Evolutionary conservation across 2,329 filamentous ascomycete genomes (phyloP), one percentile per base, ranked within the genome.

Genomic region (Calycina herbarum): DNA sequence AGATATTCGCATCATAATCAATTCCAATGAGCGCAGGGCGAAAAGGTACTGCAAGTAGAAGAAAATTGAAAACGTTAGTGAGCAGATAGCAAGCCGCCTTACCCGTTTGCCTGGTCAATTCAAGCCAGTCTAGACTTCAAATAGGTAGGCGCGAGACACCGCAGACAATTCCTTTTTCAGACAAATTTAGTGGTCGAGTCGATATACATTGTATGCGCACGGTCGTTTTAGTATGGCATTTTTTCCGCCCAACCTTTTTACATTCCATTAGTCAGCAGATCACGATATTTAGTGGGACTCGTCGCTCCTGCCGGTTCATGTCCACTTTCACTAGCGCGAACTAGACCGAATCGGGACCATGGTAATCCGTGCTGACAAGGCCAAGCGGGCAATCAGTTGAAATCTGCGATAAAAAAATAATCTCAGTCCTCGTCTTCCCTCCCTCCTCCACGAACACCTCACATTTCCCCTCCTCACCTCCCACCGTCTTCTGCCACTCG

Each of bases 401-500:
- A 67, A 64, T 65, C 62, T 63, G 48, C 42, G 59, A 62, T 67
- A 64, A 64, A 64, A 64, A 64, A 64, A 64, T 64, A 64, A 59
- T 64, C 57, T 31, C 42, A 38, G 35, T 8, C 35, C 35, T 56
- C 48, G 57, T 20, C 59, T 40, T 33, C 63, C 62, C 31, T 60
- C 62, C 42, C 62, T 58, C 56, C 24, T 56, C 20, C 35, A 61
- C 64, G 59, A 54, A 48, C 45, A 58, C 20, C 20, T 20, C 20
- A 20, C 60, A 59, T 64, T 57, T 59, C 58, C 63, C 59, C 65
- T 67, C 62, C 35, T n/a, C 59, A 45, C 60, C 61, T 27, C 35
- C 40, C 48, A 31, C 56, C 56, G 64, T 73, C 70, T 73, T 70
- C 67, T 74, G 74, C 74, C 74, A 76, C 74, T 64, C 70, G 74